Base-by-base conservation (phyloP, 371 early-diverging fungal species). In the Chytridium lagenaria region DNA sequence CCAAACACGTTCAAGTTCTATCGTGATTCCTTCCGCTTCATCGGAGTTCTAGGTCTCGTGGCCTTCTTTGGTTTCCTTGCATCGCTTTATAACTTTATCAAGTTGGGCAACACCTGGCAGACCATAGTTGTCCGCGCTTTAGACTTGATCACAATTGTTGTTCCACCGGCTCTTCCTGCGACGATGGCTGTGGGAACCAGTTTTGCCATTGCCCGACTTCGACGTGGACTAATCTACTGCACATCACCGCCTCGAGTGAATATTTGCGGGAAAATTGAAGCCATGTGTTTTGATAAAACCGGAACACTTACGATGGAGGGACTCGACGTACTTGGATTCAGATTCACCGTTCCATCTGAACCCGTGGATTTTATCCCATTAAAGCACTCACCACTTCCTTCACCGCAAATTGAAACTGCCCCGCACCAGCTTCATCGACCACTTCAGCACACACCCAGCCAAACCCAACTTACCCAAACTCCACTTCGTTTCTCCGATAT, bases 201-300 rank as follows among this genome's bases (percentile, higher is more conserved):
- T 67, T 95, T 99, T 87, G 96, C 99, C 28, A 91, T 97, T 28
- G 78, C 85, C 1, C 89, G 99, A 28, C 84, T 99, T 44, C 91
- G 91, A 66, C 87, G 89, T 59, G 72, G 84, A n/a, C 88, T 90
- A 30, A 97, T 99, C 64, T 95, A 90, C 81, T 99, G 99, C 80
- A 98, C 94, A 67, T 91, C 93, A 51, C 96, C 97, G 0, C 91
- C 96, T 1, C 86, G 96, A 22, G 97, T 99, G 55, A 98, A 98
- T 78, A 90, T 98, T 69, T 92, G 97, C 44, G 99, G 99, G 49
- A 95, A 95, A 74, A 84, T 99, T 57, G 93, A 98, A 75, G 90
- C 95, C 40, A 95, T 97, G 87, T 93, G 96, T 73, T 99, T 99
- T 87, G 99, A 99, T 85, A 99, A 99, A 82, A 99, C 99, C 2